These are phyloP conservation scores for Actinidia arguta DNA, from an alignment of 179 eudicot species.

Conservation along the genomic window DNA sequence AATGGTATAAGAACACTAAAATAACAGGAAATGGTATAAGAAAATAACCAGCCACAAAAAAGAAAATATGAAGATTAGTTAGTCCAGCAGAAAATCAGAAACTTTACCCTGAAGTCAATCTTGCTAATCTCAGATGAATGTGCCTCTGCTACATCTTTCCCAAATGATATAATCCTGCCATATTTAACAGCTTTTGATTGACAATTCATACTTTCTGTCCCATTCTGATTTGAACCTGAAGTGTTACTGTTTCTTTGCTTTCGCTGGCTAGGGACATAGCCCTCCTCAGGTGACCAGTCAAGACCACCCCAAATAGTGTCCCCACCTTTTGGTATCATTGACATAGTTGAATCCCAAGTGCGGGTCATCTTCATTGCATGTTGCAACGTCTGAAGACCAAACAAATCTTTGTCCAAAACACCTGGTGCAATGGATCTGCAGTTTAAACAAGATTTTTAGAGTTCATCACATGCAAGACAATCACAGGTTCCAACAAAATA, in stretches of 20 bases:
- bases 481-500: not conserved
- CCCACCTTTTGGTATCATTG: constrained; percentile 98
- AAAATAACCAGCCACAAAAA: not conserved
- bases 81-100: not conserved
- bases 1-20: not conserved
- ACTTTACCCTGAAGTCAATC: constrained; percentile 84
- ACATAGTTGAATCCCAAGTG: constrained; percentile 99
- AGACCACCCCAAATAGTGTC: constrained; percentile 97
- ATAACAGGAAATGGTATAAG: not conserved
- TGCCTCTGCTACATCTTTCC: constrained; percentile 72
- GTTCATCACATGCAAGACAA: constrained; percentile 8
- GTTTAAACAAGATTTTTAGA: not conserved
- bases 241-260: constrained; percentile 47
- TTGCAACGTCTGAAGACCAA: constrained; percentile 80
- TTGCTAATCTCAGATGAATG: constrained; percentile 66
- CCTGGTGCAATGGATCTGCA: constrained; percentile 90
- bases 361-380: constrained; percentile 93
- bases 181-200: constrained; percentile 49
- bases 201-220: constrained; percentile 32
- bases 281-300: constrained; percentile 98
- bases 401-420: constrained; percentile 68
- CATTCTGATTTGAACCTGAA: constrained; percentile 27
- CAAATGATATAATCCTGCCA: constrained; percentile 93
- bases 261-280: constrained; percentile 51
- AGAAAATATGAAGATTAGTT: not conserved